phyloP scores from a whole-genome alignment of 2,329 filamentous ascomycete genomes.

The Microdochium nivale region DNA sequence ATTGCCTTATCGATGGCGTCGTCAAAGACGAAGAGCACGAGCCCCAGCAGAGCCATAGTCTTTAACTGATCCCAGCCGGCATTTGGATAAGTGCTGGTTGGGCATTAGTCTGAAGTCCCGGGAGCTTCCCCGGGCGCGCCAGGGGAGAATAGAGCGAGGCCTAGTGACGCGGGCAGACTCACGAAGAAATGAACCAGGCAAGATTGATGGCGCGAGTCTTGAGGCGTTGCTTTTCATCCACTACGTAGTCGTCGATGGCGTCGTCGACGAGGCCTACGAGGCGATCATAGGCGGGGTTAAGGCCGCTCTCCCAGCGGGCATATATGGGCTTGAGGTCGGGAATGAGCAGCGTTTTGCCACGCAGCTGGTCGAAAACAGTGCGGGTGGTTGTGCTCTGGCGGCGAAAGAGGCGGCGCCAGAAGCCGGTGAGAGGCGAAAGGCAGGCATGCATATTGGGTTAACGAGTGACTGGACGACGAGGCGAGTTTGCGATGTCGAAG shows the following conservation, averaged over 20 bases:
- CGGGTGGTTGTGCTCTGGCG: not conserved
- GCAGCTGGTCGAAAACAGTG: not conserved
- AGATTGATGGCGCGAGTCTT: conserved; percentile 10
- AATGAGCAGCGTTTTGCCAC: conserved; percentile 4
- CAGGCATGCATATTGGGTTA: not conserved
- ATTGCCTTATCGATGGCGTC: conserved; percentile 12
- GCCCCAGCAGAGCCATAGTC: conserved; percentile 9
- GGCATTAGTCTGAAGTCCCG: not conserved
- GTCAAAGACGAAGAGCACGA: conserved; percentile 11
- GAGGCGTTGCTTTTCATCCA: conserved; percentile 3
- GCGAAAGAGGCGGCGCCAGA: not conserved
- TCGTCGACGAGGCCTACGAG: conserved; percentile 6
- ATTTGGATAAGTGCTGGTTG: conserved; percentile 7
- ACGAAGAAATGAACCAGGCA: conserved; percentile 9
- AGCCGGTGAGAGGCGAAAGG: not conserved
- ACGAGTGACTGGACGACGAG: not conserved
- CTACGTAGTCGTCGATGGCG: conserved; percentile 9
- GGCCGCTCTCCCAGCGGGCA: conserved; percentile 6
- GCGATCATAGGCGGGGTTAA: conserved; percentile 6
- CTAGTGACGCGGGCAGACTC: conserved; percentile 1
- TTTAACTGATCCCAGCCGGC: conserved; percentile 8
- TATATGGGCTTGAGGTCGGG: conserved; percentile 11
- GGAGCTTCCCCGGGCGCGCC: not conserved
- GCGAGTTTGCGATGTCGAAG: not conserved
- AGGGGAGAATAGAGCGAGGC: too few species aligned